Evolutionary conservation across 2,329 filamentous ascomycete genomes (phyloP).

Genomic region (Chaetomium olivaceum): DNA sequence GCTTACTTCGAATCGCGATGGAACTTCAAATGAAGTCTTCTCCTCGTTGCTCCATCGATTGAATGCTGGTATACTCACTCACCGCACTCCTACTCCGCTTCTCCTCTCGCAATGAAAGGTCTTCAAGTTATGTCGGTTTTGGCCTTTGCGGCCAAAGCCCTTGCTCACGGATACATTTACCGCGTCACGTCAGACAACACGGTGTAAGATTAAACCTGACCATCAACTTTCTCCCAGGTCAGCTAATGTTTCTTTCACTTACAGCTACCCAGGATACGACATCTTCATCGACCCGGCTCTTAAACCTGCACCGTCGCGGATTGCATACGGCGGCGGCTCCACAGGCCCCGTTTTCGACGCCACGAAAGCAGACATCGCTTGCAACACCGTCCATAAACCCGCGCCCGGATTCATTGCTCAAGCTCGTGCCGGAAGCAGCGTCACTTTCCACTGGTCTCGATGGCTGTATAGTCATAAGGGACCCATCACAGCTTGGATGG

Average conservation of each 20-base stretch:
- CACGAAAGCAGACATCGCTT: constrained; percentile 16
- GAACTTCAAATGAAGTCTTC: neutral
- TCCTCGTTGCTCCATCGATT: neutral
- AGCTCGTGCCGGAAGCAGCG: constrained; percentile 24
- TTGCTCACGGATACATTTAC: constrained; percentile 24
- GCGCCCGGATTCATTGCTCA: constrained; percentile 20
- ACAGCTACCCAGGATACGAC: constrained; percentile 24
- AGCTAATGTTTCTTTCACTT: neutral
- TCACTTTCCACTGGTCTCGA: constrained; percentile 24
- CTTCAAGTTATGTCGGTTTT: neutral
- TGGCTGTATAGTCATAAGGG: constrained; percentile 27
- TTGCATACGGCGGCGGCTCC: constrained; percentile 24
- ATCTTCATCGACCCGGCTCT: constrained; percentile 20
- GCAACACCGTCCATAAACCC: constrained; percentile 17
- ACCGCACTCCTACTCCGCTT: neutral
- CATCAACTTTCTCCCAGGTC: too few species aligned
- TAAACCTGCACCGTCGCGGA: constrained; percentile 11
- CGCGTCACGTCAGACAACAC: constrained; percentile 25
- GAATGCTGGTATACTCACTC: neutral
- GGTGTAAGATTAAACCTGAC: neutral
- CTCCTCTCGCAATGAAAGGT: neutral
- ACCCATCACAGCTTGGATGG: constrained; percentile 26
- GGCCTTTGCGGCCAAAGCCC: constrained; percentile 13
- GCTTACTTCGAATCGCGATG: neutral
- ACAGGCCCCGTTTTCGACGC: constrained; percentile 20